Conservation (phyloP, 768 basidiomycete genomes). For the Agrocybe praecox region DNA sequence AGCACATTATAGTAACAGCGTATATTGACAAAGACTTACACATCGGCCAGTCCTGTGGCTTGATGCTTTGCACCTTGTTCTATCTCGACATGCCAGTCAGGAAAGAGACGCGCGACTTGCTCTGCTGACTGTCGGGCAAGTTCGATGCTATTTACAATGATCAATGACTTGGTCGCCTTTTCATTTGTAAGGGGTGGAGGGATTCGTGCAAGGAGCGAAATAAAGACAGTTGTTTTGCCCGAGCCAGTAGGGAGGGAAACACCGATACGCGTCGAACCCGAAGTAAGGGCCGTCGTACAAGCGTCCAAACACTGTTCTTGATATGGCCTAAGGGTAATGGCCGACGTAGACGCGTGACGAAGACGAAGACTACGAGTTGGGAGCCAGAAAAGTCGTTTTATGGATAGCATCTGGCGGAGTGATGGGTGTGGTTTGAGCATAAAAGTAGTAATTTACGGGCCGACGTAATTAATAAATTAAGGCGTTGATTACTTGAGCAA, state of each 20-base stretch:
- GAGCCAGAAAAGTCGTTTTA: conserved; percentile 3
- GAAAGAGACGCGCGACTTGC: conserved; percentile 67
- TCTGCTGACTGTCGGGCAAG: conserved; percentile 85
- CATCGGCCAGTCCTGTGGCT: conserved; percentile 81
- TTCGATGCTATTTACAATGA: conserved; percentile 90
- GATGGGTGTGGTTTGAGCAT: neutral
- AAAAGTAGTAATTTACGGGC: neutral
- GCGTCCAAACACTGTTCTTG: conserved; percentile 81
- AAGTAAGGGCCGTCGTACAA: conserved; percentile 69
- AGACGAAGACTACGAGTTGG: neutral
- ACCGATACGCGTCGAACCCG: conserved; percentile 76
- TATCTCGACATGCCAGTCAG: conserved; percentile 83
- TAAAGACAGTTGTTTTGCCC: conserved; percentile 91
- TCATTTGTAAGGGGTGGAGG: conserved; percentile 41
- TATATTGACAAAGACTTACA: conserved; percentile 54
- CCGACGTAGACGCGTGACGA: conserved; percentile 17
- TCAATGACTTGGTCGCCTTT: conserved; percentile 60
- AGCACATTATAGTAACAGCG: neutral
- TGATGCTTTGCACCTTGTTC: conserved; percentile 82
- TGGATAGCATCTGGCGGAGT: conserved; percentile 19
- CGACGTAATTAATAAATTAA: neutral
- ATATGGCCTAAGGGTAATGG: conserved; percentile 74
- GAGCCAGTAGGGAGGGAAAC: conserved; percentile 87
- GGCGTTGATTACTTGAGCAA: neutral
- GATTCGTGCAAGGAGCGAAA: conserved; percentile 75